Percentiles rank a stretch among this genome's conserved stretches.
Evolutionary conservation across 2,329 filamentous ascomycete species (phyloP).

Genomic region (Nothopassalora personata): DNA sequence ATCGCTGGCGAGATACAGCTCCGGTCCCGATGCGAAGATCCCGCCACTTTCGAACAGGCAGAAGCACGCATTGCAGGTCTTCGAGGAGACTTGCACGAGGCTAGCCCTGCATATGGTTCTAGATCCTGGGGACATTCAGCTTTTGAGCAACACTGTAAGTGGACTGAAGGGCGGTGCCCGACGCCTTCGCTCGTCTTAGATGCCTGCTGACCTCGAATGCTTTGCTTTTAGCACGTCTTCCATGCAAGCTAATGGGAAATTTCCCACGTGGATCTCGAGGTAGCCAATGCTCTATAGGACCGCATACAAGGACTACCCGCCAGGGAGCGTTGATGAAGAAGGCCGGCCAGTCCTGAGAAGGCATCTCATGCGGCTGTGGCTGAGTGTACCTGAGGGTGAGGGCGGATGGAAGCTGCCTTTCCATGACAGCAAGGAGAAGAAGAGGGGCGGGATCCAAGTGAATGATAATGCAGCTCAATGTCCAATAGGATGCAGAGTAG

Average conservation of each 20-base stretch:
- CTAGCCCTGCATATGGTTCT: constrained; percentile 78
- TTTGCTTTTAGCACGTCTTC: no score
- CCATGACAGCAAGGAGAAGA: constrained; percentile 74
- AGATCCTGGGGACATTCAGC: constrained; percentile 83
- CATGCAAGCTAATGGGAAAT: neutral
- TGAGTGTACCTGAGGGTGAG: constrained; percentile 73
- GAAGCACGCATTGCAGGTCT: constrained; percentile 58
- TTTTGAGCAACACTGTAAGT: constrained; percentile 60
- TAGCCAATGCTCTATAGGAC: constrained; percentile 47
- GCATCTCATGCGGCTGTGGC: constrained; percentile 78
- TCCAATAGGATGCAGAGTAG: constrained; percentile 69
- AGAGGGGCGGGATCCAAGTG: constrained; percentile 82
- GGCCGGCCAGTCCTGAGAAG: constrained; percentile 55
- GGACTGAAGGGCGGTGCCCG: no score
- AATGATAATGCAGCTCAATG: constrained; percentile 70
- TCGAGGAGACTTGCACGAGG: constrained; percentile 70
- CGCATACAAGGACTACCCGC: constrained; percentile 66
- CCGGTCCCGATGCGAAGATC: constrained; percentile 53
- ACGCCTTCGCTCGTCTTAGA: neutral
- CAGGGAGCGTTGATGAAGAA: constrained; percentile 31
- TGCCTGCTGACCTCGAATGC: neutral
- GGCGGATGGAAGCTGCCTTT: constrained; percentile 83
- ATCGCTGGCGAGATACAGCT: constrained; percentile 60
- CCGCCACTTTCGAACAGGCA: constrained; percentile 67
- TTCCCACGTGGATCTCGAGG: neutral